Percentiles rank a stretch among this genome's conserved stretches.
phyloP scores from a whole-genome alignment of 306 rosid genomes.

The Quercus berberidifolia region DNA sequence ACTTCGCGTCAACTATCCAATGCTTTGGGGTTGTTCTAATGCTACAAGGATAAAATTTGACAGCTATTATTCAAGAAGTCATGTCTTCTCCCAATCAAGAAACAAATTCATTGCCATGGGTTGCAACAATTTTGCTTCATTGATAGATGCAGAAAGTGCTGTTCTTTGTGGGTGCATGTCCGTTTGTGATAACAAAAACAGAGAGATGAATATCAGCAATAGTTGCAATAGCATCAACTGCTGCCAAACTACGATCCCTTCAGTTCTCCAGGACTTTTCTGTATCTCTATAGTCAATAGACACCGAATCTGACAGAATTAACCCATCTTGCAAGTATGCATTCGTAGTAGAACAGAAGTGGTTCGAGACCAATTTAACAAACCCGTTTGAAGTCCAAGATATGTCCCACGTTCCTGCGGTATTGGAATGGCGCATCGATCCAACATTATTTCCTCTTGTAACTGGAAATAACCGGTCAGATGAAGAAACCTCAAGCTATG shows the following conservation, averaged over 20 bases:
- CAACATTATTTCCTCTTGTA: too few species aligned
- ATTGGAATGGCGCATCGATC: not conserved
- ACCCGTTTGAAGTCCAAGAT: too few species aligned
- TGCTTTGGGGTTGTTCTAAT: not conserved
- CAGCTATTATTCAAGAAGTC: not conserved
- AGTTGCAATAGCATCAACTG: not conserved
- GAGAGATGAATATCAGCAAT: too few species aligned
- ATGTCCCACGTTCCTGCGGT: not conserved
- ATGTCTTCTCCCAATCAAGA: not conserved
- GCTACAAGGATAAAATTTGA: rapidly evolving
- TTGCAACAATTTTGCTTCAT: not conserved
- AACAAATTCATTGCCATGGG: slow-evolving; percentile 2
- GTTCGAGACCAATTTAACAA: too few species aligned
- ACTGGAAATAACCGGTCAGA: too few species aligned
- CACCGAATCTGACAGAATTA: not conserved
- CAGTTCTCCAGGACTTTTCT: not conserved
- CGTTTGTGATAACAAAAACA: not conserved
- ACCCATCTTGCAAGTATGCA: too few species aligned
- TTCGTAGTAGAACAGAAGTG: too few species aligned
- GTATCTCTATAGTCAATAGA: not conserved
- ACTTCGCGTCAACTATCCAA: not conserved
- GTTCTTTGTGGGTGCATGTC: slow-evolving; percentile 2
- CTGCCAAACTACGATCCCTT: too few species aligned
- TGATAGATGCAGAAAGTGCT: not conserved
- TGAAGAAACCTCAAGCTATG: too few species aligned